Percentiles rank a stretch among this genome's conserved stretches.
These are phyloP conservation scores for Bryoglossum gracile DNA, from an alignment of 495 filamentous ascomycete genomes.

Conservation along the genomic window DNA sequence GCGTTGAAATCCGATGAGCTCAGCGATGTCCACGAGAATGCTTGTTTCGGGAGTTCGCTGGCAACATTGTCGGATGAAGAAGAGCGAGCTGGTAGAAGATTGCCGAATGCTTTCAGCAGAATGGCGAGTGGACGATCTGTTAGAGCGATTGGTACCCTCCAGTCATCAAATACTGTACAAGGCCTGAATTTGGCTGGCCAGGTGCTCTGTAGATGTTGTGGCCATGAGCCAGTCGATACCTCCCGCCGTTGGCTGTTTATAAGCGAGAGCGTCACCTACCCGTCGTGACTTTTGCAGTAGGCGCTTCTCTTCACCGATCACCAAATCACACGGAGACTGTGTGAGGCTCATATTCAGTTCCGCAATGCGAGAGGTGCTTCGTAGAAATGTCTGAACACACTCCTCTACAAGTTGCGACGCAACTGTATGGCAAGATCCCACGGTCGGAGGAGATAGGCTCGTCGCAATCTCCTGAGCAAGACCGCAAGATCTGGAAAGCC, in stretches of 20 bases:
- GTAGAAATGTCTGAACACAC: not conserved
- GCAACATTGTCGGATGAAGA: not conserved
- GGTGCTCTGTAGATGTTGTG: constrained; percentile 1
- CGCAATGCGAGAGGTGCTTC: not conserved
- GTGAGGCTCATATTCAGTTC: not conserved
- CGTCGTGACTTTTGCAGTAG: not conserved
- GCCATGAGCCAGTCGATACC: too few species aligned
- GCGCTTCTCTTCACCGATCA: not conserved
- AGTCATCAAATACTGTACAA: not conserved
- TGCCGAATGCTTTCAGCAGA: constrained; percentile 1
- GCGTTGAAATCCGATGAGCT: not conserved
- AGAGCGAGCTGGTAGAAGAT: constrained; percentile 2
- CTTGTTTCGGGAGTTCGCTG: constrained; percentile 1
- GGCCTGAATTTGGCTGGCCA: not conserved
- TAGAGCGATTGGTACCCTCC: not conserved
- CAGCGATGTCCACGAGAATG: not conserved
- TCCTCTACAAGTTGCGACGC: not conserved
- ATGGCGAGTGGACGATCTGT: constrained; percentile 1
- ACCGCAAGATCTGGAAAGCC: constrained; percentile 1
- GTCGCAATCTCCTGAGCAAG: not conserved
- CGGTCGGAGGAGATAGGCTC: not conserved
- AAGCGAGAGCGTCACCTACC: not conserved
- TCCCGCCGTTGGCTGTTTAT: too few species aligned
- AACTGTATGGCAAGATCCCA: not conserved
- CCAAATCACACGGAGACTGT: not conserved